Evolutionary conservation across 179 eudicot species (phyloP), one percentile per base, ranked within the genome.

Genomic region (Camellia oleifera): DNA sequence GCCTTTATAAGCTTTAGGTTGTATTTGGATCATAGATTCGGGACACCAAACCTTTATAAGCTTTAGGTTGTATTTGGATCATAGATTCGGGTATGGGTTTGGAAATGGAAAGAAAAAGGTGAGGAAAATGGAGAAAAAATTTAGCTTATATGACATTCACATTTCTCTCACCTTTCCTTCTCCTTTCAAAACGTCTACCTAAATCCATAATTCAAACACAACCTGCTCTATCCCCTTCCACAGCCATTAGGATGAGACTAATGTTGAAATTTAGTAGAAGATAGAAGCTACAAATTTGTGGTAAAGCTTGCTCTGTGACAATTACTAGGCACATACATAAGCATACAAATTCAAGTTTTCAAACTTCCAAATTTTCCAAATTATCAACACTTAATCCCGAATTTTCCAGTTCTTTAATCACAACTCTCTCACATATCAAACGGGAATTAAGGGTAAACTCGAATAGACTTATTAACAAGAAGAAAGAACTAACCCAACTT

Each of bases 401-500:
- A 14, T 57, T 56, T 26, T 40, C 3, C 18, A 14, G 65, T 74
- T 57, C 18, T 40, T 32, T 57, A 46, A 13, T 26, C 58, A 17
- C 46, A 73, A 54, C 13, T 54, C 42, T 50, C 44, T 72, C 61
- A 52, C 20, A 61, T 63, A 57, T 23, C 15, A 57, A 48, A 63
- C 52, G 10, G 11, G 42, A 56, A 40, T 11, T 1, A 7, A 32
- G 48, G 12, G 5, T 52, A 69, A 52, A 81, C 23, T 57, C 61
- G 6, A 26, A 5, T 18, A 64, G 60, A 69, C 48, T 4, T 20
- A 78, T 75, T 40, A 65, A 45, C 14, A 81, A 20, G 54, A 72
- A 75, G 18, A 57, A 11, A 82, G 2, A 77, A 77, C 81, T 26
- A 58, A 91, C 97, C 97, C 64, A 84, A 84, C 82, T 88, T 88